Conservation (phyloP, 306 rosid genomes). For the Quercus robur region DNA sequence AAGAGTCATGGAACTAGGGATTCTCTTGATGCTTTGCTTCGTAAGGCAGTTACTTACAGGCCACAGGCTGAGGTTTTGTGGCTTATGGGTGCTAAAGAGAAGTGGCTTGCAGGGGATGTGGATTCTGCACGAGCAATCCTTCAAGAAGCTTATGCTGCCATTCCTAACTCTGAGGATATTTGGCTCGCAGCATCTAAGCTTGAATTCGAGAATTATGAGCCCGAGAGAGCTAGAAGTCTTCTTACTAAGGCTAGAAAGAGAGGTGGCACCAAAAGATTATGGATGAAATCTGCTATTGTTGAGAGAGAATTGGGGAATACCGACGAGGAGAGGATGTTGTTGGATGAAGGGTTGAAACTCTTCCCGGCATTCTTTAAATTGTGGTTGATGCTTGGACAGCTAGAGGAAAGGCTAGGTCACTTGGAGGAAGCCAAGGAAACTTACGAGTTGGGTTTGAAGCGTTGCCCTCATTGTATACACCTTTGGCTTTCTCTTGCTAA, state of each 20-base stretch:
- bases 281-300: slow-evolving; percentile 95
- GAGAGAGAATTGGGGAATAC: slow-evolving; percentile 83
- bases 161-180: slow-evolving; percentile 90
- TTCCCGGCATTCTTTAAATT: slow-evolving; percentile 79
- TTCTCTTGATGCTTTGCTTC: slow-evolving; percentile 81
- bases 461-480: slow-evolving; percentile 62
- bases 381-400: slow-evolving; percentile 96
- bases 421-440: slow-evolving; percentile 71
- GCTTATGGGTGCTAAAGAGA: slow-evolving; percentile 99
- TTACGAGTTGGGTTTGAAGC: slow-evolving; percentile 75
- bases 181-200: slow-evolving; percentile 95
- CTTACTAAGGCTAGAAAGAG: slow-evolving; percentile 82
- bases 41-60: slow-evolving; percentile 77
- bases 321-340: slow-evolving; percentile 70
- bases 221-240: slow-evolving; percentile 87
- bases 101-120: slow-evolving; percentile 97
- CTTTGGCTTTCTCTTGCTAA: slow-evolving; percentile 86
- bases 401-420: slow-evolving; percentile 70
- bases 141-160: slow-evolving; percentile 90
- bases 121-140: slow-evolving; percentile 84
- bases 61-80: slow-evolving; percentile 97
- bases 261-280: slow-evolving; percentile 85
- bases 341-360: slow-evolving; percentile 71
- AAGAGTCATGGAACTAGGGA: slow-evolving; percentile 90
- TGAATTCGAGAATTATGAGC: slow-evolving; percentile 89